Conservation (phyloP, 306 rosid species). For the Geum urbanum region DNA sequence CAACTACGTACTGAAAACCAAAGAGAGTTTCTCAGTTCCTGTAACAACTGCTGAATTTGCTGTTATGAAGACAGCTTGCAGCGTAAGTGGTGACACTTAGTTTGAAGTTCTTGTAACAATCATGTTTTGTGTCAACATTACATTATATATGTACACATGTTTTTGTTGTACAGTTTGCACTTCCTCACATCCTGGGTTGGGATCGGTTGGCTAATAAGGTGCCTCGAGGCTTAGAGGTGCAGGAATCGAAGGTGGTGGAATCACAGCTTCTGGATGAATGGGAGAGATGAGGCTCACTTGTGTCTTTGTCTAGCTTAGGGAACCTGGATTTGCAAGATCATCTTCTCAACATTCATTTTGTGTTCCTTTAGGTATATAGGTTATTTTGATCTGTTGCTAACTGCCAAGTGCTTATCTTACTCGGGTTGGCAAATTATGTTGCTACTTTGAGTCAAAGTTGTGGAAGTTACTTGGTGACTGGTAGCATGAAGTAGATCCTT, state of each 20-base stretch:
- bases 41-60: slow-evolving; percentile 76
- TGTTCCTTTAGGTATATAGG: not conserved
- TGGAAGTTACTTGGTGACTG: not conserved
- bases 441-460: not conserved
- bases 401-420: not conserved
- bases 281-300: slow-evolving; percentile 48
- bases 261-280: slow-evolving; percentile 56
- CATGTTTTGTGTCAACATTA: not conserved
- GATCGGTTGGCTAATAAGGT: slow-evolving; percentile 48
- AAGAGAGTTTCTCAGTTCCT: slow-evolving; percentile 59
- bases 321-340: not conserved
- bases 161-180: slow-evolving; percentile 59
- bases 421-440: not conserved
- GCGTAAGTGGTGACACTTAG: slow-evolving; percentile 45
- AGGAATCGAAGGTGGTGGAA: slow-evolving; percentile 25
- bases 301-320: not conserved
- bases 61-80: slow-evolving; percentile 93
- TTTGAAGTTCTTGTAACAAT: not conserved
- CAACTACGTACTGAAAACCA: slow-evolving; percentile 53
- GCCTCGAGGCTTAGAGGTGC: slow-evolving; percentile 30
- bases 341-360: not conserved
- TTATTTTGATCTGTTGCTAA: slow-evolving; percentile 2
- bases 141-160: not conserved
- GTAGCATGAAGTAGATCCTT: no score
- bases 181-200: slow-evolving; percentile 94